These are phyloP conservation scores for Tricholoma saponaceum DNA, from an alignment of 768 basidiomycete species.

Conservation along the genomic window DNA sequence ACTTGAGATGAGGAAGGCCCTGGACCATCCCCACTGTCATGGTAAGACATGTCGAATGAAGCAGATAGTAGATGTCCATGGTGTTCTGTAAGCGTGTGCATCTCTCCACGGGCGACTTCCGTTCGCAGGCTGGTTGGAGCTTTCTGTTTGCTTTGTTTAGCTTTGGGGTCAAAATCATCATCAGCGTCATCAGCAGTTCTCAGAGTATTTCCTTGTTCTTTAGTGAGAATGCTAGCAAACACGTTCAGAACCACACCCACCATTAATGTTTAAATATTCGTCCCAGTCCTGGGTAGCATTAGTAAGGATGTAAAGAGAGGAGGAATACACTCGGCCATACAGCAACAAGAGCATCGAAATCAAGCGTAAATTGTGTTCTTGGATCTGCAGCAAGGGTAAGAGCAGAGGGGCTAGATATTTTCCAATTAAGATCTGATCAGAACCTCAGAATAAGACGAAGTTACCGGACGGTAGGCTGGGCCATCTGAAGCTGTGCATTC, in stretches of 20 bases:
- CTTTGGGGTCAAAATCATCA: slow-evolving; percentile 46
- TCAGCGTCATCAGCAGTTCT: slow-evolving; percentile 32
- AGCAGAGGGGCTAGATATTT: slow-evolving; percentile 38
- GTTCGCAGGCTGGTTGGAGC: slow-evolving; percentile 21
- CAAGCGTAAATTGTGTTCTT: slow-evolving; percentile 41
- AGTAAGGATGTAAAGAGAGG: not conserved
- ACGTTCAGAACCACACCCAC: slow-evolving; percentile 20
- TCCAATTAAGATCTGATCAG: not conserved
- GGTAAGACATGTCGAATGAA: slow-evolving; percentile 62
- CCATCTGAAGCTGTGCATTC: slow-evolving; percentile 65
- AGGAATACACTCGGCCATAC: slow-evolving; percentile 33
- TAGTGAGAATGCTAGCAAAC: not conserved
- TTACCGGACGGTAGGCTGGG: slow-evolving; percentile 61
- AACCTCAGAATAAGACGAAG: slow-evolving; percentile 9
- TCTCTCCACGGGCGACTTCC: slow-evolving; percentile 47
- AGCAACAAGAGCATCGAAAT: slow-evolving; percentile 63
- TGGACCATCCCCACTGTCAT: slow-evolving; percentile 29
- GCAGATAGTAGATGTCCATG: slow-evolving; percentile 62
- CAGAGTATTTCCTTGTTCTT: slow-evolving; percentile 2
- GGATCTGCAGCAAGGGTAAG: slow-evolving; percentile 53
- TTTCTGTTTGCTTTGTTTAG: slow-evolving; percentile 20
- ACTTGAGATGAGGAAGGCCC: slow-evolving; percentile 55
- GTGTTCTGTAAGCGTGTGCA: slow-evolving; percentile 68
- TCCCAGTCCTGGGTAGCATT: slow-evolving; percentile 48
- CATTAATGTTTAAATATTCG: slow-evolving; percentile 48